Base-by-base conservation (phyloP, 768 basidiomycete species). In the Daedalea quercina region DNA sequence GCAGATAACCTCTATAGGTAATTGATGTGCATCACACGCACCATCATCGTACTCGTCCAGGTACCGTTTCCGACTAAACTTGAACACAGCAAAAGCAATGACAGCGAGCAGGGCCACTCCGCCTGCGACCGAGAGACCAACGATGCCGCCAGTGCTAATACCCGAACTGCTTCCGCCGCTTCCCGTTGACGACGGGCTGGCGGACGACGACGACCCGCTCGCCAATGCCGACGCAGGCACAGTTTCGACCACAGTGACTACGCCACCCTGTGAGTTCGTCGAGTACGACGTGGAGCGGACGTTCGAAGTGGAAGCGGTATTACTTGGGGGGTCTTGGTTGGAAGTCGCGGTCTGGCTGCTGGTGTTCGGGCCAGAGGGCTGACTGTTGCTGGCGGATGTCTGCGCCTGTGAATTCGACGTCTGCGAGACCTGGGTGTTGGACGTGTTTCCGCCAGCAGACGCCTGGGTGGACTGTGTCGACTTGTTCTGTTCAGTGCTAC, bases 71-170 rank as follows among this genome's bases (percentile, higher is more conserved):
- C 85, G 76, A 2, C 86, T 87, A 63, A 90, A 80, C 68, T 93
- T 93, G 90, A 91, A 93, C 34, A 88, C 70, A 57, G 90, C 78
- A 72, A 93, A 93, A 15, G 73, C 81, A 48, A 84, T 69, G 49
- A 93, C 75, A 9, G 78, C 85, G 59, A 93, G 68, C 19, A 84
- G 67, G 22, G 88, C 85, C 51, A 91, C 72, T 50, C 88, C 90
- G 41, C 87, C 90, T 2, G 88, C 83, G 22, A 92, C 87, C 0
- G 88, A 84, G 54, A 93, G 73, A 31, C 89, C 90, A 42, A 91
- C 67, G 61, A 93, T 88, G 37, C 87, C 85, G 3, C 86, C 85
- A 4, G 78, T 84, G 43, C 81, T 67, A 17, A 89, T 65, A n/a
- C 81, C 75, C 15, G 54, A 54, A 24, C 64, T 52, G 28, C 67